Evolutionary conservation across 2,329 filamentous ascomycete genomes (phyloP), one percentile per base, ranked within the genome.

Genomic region (Cadophora sp.): DNA sequence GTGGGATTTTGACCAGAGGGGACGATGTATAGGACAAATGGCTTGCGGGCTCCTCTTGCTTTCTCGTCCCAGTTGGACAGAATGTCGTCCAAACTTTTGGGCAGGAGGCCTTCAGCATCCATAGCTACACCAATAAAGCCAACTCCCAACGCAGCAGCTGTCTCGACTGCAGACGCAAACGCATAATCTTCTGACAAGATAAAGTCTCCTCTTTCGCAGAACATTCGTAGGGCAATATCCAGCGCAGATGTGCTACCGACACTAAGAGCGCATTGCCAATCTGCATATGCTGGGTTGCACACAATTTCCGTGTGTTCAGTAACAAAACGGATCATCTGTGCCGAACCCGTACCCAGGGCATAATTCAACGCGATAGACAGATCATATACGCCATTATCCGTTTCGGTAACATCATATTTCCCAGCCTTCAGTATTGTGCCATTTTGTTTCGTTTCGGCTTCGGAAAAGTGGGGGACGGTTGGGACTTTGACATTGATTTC

Each of bases 291-390:
- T 19, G 95, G 94, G 69, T 88, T 85, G 79, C 93, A 92, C 19
- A 97, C 89, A 66, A 98, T 88, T 81, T 99, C 95, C 0, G 94
- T 97, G 81, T 98, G 96, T 83, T 99, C 96, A 0, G 94, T 97
- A 62, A 98, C 85, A 82, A 92, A 98, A 69, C 96, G 90, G 71
- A 97, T 83, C 79, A 99, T 84, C 81, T 97, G 96, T 3, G 93
- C 91, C 12, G 93, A 89, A 22, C 96, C 96, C 22, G 89, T 89
- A 9, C 94, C 90, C 81, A 97, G 94, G 40, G 92, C 93, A 79
- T 99, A 99, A 81, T 99, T 98, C 78, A 97, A 89, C 0, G 92
- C 92, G 70, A 97, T 93, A 56, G 92, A 89, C 62, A 99, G 87
- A 81, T 99, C 96, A 73, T 87, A 87, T 43, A 82, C 81, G 55